Evolutionary conservation across 805 yeast genomes (phyloP).

Genomic region (Saturnispora ahearnii): DNA sequence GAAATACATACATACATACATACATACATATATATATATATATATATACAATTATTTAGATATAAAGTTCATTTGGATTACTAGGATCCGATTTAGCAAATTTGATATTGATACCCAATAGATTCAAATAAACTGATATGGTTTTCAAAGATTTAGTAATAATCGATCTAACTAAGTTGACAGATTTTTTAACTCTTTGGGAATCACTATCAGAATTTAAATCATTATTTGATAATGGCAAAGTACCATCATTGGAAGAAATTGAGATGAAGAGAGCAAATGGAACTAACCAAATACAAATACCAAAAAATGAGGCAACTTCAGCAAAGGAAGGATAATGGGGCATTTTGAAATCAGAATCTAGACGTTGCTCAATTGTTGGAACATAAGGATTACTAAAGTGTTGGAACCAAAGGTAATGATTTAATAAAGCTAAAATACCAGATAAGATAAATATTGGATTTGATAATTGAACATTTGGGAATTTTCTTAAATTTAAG

Average conservation of each 20-base stretch:
- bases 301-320: slow-evolving; percentile 90
- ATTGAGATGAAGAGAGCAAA: slow-evolving; percentile 84
- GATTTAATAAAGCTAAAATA: slow-evolving; percentile 65
- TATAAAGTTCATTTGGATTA: slow-evolving; percentile 25
- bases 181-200: slow-evolving; percentile 32
- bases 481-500: slow-evolving; percentile 74
- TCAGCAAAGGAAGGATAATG: slow-evolving; percentile 76
- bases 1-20: no score
- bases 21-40: no score
- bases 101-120: slow-evolving; percentile 52
- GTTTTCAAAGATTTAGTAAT: slow-evolving; percentile 45
- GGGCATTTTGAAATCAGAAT: slow-evolving; percentile 51
- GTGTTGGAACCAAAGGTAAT: slow-evolving; percentile 81
- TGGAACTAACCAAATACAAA: slow-evolving; percentile 91
- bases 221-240: slow-evolving; percentile 44
- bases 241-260: slow-evolving; percentile 82
- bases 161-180: slow-evolving; percentile 61
- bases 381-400: slow-evolving; percentile 70
- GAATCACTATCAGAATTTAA: slow-evolving; percentile 16
- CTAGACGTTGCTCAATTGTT: slow-evolving; percentile 51
- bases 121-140: slow-evolving; percentile 37
- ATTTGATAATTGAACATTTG: slow-evolving; percentile 67
- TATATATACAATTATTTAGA: slow-evolving; percentile 8
- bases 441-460: slow-evolving; percentile 67
- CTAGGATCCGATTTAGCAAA: slow-evolving; percentile 12